These are phyloP conservation scores for Pseudoscleropodium purum DNA, from an alignment of 225 moss, liverwort and hornwort species.

Conservation along the genomic window DNA sequence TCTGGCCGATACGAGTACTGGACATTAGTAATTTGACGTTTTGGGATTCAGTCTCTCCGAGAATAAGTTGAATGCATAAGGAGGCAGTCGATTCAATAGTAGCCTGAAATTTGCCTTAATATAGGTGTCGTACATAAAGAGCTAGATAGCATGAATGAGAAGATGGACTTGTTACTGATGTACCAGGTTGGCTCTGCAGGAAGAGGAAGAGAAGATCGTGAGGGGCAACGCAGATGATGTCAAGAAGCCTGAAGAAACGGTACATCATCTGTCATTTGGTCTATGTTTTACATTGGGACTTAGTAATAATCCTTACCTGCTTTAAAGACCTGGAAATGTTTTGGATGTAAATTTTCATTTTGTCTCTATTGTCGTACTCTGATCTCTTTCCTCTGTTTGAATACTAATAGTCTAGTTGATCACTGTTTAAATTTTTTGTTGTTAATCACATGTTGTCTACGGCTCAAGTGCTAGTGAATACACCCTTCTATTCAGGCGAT, in stretches of 20 bases:
- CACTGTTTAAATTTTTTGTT: not conserved
- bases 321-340: not conserved
- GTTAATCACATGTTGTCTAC: not conserved
- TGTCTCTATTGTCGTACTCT: not conserved
- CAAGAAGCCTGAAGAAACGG: constrained; percentile 54
- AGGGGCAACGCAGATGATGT: constrained; percentile 16
- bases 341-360: not conserved
- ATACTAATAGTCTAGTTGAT: not conserved
- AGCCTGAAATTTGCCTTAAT: not conserved
- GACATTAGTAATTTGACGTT: not conserved
- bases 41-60: not conserved
- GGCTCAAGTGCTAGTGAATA: not conserved
- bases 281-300: not conserved
- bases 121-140: not conserved
- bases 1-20: not conserved
- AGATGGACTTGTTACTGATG: not conserved
- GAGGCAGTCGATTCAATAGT: not conserved
- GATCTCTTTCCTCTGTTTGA: not conserved
- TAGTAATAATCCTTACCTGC: not conserved
- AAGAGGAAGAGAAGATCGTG: constrained; percentile 64
- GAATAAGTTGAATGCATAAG: not conserved
- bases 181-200: constrained; percentile 33
- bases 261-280: constrained; percentile 9
- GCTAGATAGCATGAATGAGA: not conserved
- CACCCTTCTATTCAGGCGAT: not conserved